Evolutionary conservation across 2,329 filamentous ascomycete genomes (phyloP).

Genomic region (Cytospora chrysosperma): DNA sequence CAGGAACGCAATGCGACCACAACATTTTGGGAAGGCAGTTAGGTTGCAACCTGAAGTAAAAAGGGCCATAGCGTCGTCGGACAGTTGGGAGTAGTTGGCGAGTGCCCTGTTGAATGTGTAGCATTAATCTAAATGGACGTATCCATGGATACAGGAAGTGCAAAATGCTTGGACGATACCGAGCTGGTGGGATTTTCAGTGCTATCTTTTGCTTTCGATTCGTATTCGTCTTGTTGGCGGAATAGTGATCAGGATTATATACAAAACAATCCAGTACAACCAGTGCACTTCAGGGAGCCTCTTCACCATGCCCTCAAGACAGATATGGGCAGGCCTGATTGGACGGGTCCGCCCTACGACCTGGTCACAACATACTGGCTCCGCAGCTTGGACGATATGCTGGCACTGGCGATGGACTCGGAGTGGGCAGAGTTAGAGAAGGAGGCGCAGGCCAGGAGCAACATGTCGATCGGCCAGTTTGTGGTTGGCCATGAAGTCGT

Average conservation of each 20-base stretch:
- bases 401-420: background rate
- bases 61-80: background rate
- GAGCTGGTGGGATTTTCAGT: too few relatives aligned
- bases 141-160: background rate
- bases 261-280: background rate
- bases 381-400: constrained; percentile 3
- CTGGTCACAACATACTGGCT: constrained; percentile 11
- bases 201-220: too few relatives aligned
- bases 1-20: background rate
- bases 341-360: constrained; percentile 5
- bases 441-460: background rate
- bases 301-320: constrained; percentile 6
- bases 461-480: constrained; percentile 1
- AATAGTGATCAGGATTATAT: too few relatives aligned
- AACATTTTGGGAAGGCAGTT: background rate
- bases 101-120: too few relatives aligned
- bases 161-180: too few relatives aligned
- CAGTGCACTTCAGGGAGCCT: constrained; percentile 8
- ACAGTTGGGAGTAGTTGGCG: background rate
- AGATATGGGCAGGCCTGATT: constrained; percentile 8
- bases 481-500: constrained; percentile 11
- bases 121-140: background rate
- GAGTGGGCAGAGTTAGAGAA: constrained; percentile 11
- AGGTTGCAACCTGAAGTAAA: background rate
- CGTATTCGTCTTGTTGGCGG: too few relatives aligned